Base-by-base conservation (phyloP, 2,329 filamentous ascomycete genomes). In the Venturia carpophila region DNA sequence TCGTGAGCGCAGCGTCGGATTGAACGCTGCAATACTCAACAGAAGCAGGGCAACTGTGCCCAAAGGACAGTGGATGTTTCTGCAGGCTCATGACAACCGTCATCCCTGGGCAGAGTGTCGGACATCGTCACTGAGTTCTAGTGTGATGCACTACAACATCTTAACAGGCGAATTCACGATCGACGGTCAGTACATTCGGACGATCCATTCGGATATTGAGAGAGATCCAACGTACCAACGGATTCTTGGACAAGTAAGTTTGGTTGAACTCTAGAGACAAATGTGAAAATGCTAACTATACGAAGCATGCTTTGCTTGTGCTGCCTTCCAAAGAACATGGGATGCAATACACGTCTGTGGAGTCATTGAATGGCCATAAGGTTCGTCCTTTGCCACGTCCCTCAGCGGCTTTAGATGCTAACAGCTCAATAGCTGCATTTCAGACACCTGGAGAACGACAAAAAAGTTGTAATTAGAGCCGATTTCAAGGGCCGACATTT, bases 401-500 rank as follows among this genome's bases (percentile, higher is more conserved):
- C n/a, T 27, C 34, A n/a, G 11, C 21, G 39, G 39, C 15, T 41
- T 10, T 11, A 15, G 3, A 27, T 3, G 24, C 52, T 37, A 27
- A 30, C 52, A 56, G 19, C 3, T 13, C 60, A n/a, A 15, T 17
- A 77, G 1, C 73, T 89, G 0, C 83, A 89, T 69, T 69, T 89
- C 45, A 84, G 85, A 0, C 77, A 79, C 13, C 5, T 52, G 19
- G 75, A 79, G 0, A 66, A 74, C 1, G 69, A 70, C 0, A 37
- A 67, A 0, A 68, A 67, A 0, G 68, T 83, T 0, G 68, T 85
- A 0, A 77, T 87, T 4, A 75, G 77, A 42, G 80, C 80, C 0
- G 66, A 67, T 0, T 69, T 69, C 2, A 2, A 49, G 10, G n/a
- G 67, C 0, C 61, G 65, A 0, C 24, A 76, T 0, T 69, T 77